Percentiles rank a stretch among this genome's conserved stretches.
phyloP scores from a whole-genome alignment of 192 early-diverging fungal species.

The Gigaspora rosea region DNA sequence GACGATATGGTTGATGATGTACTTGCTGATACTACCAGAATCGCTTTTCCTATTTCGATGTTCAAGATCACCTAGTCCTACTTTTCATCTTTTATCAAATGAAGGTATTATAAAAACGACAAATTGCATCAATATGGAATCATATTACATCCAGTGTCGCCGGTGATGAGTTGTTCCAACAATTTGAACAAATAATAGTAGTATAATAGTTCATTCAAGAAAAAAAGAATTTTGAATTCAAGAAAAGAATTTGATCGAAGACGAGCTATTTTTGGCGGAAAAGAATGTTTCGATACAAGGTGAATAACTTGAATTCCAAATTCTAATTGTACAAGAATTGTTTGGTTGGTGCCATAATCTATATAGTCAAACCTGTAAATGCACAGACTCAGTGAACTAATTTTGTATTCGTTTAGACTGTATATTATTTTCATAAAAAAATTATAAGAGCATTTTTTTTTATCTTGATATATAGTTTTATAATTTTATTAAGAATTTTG shows the following conservation, averaged over 20 bases:
- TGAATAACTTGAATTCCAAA: neutral
- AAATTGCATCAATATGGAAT: neutral
- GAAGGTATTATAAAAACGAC: neutral
- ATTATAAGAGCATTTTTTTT: too few species aligned
- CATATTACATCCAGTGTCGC: neutral
- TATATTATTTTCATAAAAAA: too few species aligned
- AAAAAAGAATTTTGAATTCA: conserved; percentile 10
- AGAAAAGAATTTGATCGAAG: conserved; percentile 9
- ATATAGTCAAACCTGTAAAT: too few species aligned
- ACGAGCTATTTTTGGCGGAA: neutral
- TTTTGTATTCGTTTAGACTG: too few species aligned
- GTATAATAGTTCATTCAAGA: neutral
- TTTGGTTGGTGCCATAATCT: too few species aligned
- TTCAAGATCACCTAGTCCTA: neutral
- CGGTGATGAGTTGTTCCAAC: conserved; percentile 1
- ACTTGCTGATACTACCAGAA: neutral
- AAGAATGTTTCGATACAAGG: neutral
- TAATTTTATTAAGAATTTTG: too few species aligned
- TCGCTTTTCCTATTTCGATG: neutral
- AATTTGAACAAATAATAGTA: neutral
- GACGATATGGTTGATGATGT: neutral
- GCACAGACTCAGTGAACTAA: too few species aligned
- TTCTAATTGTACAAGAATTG: too few species aligned
- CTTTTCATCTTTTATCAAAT: neutral
- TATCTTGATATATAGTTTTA: too few species aligned